Base-by-base conservation (phyloP, 176 grass and related monocot species). In the Carex pumila region DNA sequence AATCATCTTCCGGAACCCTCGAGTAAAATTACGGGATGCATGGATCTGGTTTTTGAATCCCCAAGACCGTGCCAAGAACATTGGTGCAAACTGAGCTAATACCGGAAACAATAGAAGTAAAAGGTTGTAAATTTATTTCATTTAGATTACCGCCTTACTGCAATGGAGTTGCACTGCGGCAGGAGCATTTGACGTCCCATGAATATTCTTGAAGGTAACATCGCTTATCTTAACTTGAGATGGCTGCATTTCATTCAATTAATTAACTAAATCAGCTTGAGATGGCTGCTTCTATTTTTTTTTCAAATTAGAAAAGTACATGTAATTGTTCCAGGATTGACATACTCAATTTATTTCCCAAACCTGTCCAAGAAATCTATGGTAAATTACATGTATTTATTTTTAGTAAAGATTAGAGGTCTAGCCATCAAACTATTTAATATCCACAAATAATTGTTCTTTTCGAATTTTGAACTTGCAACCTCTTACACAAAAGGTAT, bases 171-270 rank as follows among this genome's bases (percentile, higher is more conserved):
- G 25, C 25, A 86, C 62, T 5, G 72, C 85, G 3, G 64, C 30
- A 2, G 9, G 74, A 25, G 61, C 57, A 45, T 80, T 80, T 21
- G 85, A 68, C 5, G 75, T 86, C 29, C 85, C 85, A 6, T 64
- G 61, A 3, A 81, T 86, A 36, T 74, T 61, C 41, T 53, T 86
- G 75, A 81, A 86, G 45, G 19, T 17, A 14, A 86, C 76, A 55
- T 86, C 54, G 3, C 14, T 47, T 52, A 86, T 81, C 10, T 66
- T 81, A 7, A 86, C 85, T 56, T 66, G 7, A 25, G 73, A 86
- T 36, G 75, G 61, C 74, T 86, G 75, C 57, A 66, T 79, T 81
- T 37, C 68, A 71, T 71, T 71, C 68, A 71, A 45, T 19, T 21
- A 19, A 47, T 71, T 71, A 17, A 71, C 5, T 71, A 45, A 45